Conservation (phyloP, 306 rosid genomes). For the Glycyrrhiza uralensis region DNA sequence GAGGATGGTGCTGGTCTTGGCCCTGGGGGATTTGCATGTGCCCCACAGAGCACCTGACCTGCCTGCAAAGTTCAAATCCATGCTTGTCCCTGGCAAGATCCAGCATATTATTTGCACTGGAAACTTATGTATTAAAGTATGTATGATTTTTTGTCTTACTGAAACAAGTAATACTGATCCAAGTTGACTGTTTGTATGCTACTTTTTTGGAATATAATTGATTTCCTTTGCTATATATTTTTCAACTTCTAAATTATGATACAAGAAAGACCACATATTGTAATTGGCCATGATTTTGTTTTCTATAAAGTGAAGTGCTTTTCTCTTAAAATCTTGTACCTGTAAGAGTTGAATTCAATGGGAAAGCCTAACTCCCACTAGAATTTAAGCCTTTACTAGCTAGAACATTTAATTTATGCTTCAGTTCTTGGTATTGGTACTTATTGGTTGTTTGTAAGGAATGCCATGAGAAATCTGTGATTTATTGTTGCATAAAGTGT, state of each 20-base stretch:
- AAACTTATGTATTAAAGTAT: slow-evolving; percentile 83
- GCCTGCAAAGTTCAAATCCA: slow-evolving; percentile 98
- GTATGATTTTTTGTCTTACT: not conserved
- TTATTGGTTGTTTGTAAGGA: not conserved
- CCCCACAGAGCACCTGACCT: slow-evolving; percentile 97
- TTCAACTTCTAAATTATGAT: not conserved
- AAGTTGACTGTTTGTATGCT: not conserved
- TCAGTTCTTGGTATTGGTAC: not conserved
- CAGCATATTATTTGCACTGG: slow-evolving; percentile 96
- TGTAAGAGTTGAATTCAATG: not conserved
- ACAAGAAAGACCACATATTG: not conserved
- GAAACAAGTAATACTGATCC: not conserved
- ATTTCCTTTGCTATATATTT: not conserved
- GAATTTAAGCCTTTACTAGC: not conserved
- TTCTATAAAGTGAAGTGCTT: not conserved
- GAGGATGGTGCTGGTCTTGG: slow-evolving; percentile 96
- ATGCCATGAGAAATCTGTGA: not conserved
- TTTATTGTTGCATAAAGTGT: not conserved
- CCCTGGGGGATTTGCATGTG: slow-evolving; percentile 93
- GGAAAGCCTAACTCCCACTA: not conserved
- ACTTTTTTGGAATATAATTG: not conserved
- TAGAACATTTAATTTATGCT: not conserved
- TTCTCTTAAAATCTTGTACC: not conserved
- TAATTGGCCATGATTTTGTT: too few relatives aligned
- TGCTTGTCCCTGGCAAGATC: slow-evolving; percentile 99